Base-by-base conservation (phyloP, 2,329 filamentous ascomycete genomes). In the Leptographium flavum region DNA sequence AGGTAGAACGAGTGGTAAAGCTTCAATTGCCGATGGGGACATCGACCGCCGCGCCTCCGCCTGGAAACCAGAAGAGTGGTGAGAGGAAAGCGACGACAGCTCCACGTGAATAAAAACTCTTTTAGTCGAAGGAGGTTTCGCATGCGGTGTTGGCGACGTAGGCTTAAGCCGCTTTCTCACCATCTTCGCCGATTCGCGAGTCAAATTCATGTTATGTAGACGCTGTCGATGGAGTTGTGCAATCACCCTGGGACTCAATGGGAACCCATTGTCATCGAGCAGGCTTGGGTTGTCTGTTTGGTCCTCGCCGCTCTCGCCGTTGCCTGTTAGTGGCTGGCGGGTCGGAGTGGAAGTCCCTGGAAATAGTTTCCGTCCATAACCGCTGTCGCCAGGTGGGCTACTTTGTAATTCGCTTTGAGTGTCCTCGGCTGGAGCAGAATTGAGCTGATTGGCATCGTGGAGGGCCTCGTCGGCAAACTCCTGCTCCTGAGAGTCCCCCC, bases 401-500 rank as follows among this genome's bases (percentile, higher is more conserved):
- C 28, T 35, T 3, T 45, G 47, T n/a, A 49, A 39, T 14, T 49
- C 45, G 11, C 35, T 39, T 11, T 49, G 19, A 7, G 25, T 47
- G n/a, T 42, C 42, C 3, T 42, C 38, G 5, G n/a, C 14, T 3
- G 11, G 36, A 5, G 9, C 23, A 13, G 21, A 17, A 10, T 15
- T 17, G 5, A 22, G 30, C 23, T 4, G 13, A 14, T 21, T 19
- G 17, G 14, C 3, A 4, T 21, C 32, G 5, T 45, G 44, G 13
- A 21, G 39, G 7, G 70, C 67, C 3, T 73, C 66, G 2, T 48
- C 52, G 43, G 69, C 61, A 41, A 73, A 75, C 6, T 74, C 69
- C 43, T 64, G 61, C 33, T 71, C 68, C 47, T 69, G 65, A 0
- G 65, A 70, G 45, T 69, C 64, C 7, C 69, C 63, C 13, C 68